A percentile compares a stretch with the other conserved stretches of the same genome.
Conservation (phyloP, 2,329 filamentous ascomycete species). For the Colletotrichum sp. region DNA sequence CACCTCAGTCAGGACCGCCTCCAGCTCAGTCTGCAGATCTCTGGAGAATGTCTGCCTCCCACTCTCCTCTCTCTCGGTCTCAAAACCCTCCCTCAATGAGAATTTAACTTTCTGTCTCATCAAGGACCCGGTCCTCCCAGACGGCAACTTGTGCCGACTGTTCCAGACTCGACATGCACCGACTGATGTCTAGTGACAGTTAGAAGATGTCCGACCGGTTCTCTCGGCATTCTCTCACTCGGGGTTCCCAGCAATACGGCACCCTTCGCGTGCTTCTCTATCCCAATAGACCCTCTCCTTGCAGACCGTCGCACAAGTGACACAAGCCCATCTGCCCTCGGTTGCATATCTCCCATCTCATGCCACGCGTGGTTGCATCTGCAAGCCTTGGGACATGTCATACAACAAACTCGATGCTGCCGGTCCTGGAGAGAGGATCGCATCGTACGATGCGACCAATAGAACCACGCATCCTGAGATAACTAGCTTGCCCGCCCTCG, state of each 20-base stretch:
- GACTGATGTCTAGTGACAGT: not conserved
- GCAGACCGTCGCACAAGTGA: not conserved
- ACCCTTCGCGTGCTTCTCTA: not conserved
- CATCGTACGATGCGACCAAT: not conserved
- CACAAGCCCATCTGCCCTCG: not conserved
- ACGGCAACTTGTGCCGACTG: slow-evolving; percentile 13
- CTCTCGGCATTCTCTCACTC: slow-evolving; percentile 7
- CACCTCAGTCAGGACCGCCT: not conserved
- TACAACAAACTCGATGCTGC: not conserved
- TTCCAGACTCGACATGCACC: not conserved
- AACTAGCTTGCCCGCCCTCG: not conserved
- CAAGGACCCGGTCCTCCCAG: not conserved
- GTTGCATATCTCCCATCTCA: not conserved
- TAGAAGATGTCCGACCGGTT: not conserved
- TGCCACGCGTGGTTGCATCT: not conserved
- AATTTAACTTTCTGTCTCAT: not conserved
- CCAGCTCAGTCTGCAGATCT: not conserved
- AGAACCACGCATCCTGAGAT: not conserved
- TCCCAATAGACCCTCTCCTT: not conserved
- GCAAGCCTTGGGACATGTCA: not conserved
- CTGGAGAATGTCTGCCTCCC: not conserved
- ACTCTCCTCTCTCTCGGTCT: not conserved
- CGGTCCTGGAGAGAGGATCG: not conserved
- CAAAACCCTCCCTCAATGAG: not conserved
- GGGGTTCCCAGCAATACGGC: not conserved